These are phyloP conservation scores for Secale cereale DNA, from an alignment of 176 grass and related monocot species.

Conservation along the genomic window DNA sequence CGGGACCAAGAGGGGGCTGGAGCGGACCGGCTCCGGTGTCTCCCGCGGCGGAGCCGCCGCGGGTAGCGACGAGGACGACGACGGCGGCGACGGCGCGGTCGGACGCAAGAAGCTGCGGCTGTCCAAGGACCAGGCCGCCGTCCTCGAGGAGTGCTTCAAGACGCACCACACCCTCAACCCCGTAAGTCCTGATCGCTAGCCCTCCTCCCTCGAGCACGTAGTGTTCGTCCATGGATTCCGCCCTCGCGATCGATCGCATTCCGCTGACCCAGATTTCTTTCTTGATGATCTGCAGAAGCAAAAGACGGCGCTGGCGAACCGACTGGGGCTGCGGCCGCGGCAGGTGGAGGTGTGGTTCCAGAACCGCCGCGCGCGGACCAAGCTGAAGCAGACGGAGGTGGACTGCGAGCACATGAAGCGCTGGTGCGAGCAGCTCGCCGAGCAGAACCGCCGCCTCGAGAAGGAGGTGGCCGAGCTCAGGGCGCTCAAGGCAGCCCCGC, in stretches of 20 bases:
- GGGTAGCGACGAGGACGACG: conserved; percentile 63
- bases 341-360: conserved; percentile 99
- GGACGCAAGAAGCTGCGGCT: conserved; percentile 84
- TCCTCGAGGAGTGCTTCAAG: conserved; percentile 97
- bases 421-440: conserved; percentile 88
- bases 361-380: conserved; percentile 77
- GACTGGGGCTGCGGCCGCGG: conserved; percentile 64
- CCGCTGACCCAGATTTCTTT: neutral
- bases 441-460: conserved; percentile 86
- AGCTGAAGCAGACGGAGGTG: conserved; percentile 99
- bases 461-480: conserved; percentile 91
- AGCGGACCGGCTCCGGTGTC: conserved; percentile 42
- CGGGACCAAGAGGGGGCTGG: conserved; percentile 39
- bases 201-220: accelerated
- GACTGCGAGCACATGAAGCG: conserved; percentile 93
- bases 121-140: conserved; percentile 84
- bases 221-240: neutral
- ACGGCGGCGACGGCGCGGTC: conserved; percentile 49
- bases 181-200: no score
- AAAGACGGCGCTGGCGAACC: conserved; percentile 64
- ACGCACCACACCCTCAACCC: conserved; percentile 95
- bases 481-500: conserved; percentile 60
- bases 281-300: conserved; percentile 46
- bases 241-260: neutral
- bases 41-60: neutral